A percentile compares a stretch with the other conserved stretches of the same genome.
Conservation (phyloP, 2,329 filamentous ascomycete genomes). For the Thielaviopsis euricoi region DNA sequence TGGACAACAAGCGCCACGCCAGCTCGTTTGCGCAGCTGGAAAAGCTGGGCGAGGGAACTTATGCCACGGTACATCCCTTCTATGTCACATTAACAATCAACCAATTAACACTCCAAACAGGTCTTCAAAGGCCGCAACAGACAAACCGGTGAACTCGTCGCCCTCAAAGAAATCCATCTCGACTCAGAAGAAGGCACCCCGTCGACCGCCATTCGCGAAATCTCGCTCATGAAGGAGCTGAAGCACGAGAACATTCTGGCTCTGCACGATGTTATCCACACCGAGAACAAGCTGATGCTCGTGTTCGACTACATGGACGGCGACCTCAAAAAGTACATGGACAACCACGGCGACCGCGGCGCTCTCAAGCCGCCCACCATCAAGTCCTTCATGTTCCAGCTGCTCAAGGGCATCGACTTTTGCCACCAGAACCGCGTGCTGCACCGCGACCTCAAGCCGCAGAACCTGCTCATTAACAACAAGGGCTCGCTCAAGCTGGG, state of each 20-base stretch:
- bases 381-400: conserved; percentile 98
- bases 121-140: conserved; percentile 97
- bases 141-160: conserved; percentile 90
- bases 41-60: conserved; percentile 95
- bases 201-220: conserved; percentile 92
- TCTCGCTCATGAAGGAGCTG: conserved; percentile 97
- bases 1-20: conserved; percentile 86
- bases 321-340: conserved; percentile 98
- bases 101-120: too few relatives aligned
- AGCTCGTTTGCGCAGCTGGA: conserved; percentile 99
- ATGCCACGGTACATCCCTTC: conserved; percentile 90
- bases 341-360: conserved; percentile 75
- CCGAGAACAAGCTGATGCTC: conserved; percentile 98
- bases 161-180: conserved; percentile 95
- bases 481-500: conserved; percentile 83
- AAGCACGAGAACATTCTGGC: conserved; percentile 98
- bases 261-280: conserved; percentile 97
- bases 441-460: conserved; percentile 88
- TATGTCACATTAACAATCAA: conserved; percentile 1
- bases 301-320: conserved; percentile 99
- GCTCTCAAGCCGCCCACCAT: conserved; percentile 79
- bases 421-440: conserved; percentile 95
- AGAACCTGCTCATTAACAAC: conserved; percentile 89
- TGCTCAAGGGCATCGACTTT: conserved; percentile 88
- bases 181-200: conserved; percentile 97